Evolutionary conservation across 2,329 filamentous ascomycete genomes (phyloP).

Genomic region (Alternaria hordeiaustralica): DNA sequence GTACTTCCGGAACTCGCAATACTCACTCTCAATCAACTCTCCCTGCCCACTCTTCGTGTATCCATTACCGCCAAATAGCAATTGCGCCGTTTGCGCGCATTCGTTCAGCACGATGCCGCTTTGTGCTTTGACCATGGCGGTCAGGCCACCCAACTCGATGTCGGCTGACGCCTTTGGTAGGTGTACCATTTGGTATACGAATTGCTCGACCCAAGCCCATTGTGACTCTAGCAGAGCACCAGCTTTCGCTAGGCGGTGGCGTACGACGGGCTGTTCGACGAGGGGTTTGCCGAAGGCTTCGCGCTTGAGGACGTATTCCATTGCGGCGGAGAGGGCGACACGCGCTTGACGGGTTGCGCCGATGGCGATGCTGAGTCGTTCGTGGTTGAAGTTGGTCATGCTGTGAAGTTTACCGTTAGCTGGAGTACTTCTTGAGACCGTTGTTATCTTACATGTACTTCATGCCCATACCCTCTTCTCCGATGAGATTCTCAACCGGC

Average conservation of each 20-base stretch:
- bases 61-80: conserved; percentile 77
- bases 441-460: conserved; percentile 59
- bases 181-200: conserved; percentile 71
- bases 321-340: conserved; percentile 65
- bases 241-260: conserved; percentile 74
- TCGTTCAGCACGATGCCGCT: conserved; percentile 74
- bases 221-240: conserved; percentile 72
- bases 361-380: conserved; percentile 71
- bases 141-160: conserved; percentile 71
- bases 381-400: conserved; percentile 83
- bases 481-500: conserved; percentile 72
- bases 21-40: conserved; percentile 72
- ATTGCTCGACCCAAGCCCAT: conserved; percentile 75
- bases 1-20: background rate
- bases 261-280: conserved; percentile 76
- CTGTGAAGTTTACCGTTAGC: conserved; percentile 4
- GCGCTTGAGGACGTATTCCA: conserved; percentile 68
- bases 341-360: conserved; percentile 67
- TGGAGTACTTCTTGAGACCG: background rate
- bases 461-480: conserved; percentile 74
- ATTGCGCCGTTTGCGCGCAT: conserved; percentile 71
- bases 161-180: conserved; percentile 66
- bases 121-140: conserved; percentile 75
- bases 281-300: conserved; percentile 73
- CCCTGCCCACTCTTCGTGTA: conserved; percentile 74